Base-by-base conservation (phyloP, 1,139 yeast genomes). In the Petasospora rhodanensis region DNA sequence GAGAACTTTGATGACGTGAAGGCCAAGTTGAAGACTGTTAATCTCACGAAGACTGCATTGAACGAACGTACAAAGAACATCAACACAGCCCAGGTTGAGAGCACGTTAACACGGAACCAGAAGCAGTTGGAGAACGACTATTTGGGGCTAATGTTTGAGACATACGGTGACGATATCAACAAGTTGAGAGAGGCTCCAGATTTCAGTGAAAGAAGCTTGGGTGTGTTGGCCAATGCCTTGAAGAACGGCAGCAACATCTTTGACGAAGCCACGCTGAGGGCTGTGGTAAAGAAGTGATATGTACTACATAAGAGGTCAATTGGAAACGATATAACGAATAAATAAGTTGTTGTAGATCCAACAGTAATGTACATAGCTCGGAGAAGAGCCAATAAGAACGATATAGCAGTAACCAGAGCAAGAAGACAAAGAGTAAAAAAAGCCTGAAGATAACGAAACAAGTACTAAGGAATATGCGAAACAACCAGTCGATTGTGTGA, bases 231-330 rank as follows among this genome's bases (percentile, higher is more conserved):
- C 4, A 76, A 74, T 47, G 68, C 79, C 4, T 64, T 81, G 40
- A 82, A 78, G 51, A 75, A 77, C 32, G 83, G 85, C 11, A 66
- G 74, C 7, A 74, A 77, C 44, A 69, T 80, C 62, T 80, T 79
- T 56, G 85, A 78, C 52, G 68, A 70, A 27, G 82, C 76, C 23
- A 68, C 78, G 11, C 58, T 79, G 45, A 66, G 61, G 38, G 69
- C 72, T 6, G 48, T 68, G 18, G 54, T 62, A 4, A 41, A 42
- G 27, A 42, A 46, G 29, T 47, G 32, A 34, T 19, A 12, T 14
- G n/a, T 7, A 15, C 12, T 11, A 7, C 11, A 21, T 12, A 12
- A 12, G n/a, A n/a, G n/a, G n/a, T n/a, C n/a, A n/a, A n/a, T n/a
- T n/a, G n/a, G n/a, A n/a, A n/a, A n/a, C n/a, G n/a, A n/a, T n/a